These are phyloP conservation scores for Calophaca sinica DNA, from an alignment of 306 rosid genomes.

Conservation along the genomic window DNA sequence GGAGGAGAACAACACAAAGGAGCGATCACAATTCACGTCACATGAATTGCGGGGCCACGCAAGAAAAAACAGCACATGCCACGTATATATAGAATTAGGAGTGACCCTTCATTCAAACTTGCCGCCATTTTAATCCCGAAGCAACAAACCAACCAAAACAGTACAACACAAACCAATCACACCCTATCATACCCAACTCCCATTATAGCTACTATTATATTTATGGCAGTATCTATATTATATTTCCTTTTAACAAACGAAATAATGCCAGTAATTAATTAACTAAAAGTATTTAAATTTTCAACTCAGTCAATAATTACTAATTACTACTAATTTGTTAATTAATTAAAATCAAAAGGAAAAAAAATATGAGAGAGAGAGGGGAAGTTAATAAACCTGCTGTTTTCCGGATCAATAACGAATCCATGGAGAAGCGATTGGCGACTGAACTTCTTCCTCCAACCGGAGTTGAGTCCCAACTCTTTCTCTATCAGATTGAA, in stretches of 20 bases:
- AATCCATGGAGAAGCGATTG: constrained; percentile 54
- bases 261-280: not conserved
- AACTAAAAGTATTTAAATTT: not conserved
- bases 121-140: constrained; percentile 39
- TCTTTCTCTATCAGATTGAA: constrained; percentile 65
- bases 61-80: constrained; percentile 4
- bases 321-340: too few species aligned
- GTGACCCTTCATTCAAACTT: constrained; percentile 40
- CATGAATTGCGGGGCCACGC: constrained; percentile 34
- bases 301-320: too few species aligned
- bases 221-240: too few species aligned
- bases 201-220: too few species aligned
- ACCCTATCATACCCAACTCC: too few species aligned
- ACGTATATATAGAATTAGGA: constrained; percentile 18
- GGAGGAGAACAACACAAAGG: not conserved
- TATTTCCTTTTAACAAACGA: too few species aligned
- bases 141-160: not conserved
- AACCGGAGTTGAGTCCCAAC: constrained; percentile 51
- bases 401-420: constrained; percentile 65
- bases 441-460: constrained; percentile 63
- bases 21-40: not conserved
- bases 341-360: too few species aligned
- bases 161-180: not conserved
- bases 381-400: constrained; percentile 51
- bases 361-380: too few species aligned